Evolutionary conservation across 306 rosid species (phyloP).

Genomic region (Rosa lucieae): DNA sequence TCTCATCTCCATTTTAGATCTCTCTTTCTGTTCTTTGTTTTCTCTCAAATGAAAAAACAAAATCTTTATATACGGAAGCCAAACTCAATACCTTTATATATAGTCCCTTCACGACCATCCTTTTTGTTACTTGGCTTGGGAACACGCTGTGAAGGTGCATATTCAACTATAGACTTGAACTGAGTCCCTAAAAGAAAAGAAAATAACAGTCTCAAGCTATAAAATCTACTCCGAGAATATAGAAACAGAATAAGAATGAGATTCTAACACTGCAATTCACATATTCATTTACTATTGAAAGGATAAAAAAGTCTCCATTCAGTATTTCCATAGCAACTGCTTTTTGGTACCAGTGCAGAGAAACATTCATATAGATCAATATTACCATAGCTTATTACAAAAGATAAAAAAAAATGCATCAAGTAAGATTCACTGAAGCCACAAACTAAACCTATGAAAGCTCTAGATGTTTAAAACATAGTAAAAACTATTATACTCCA

Average conservation of each 20-base stretch:
- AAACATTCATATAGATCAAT: neutral
- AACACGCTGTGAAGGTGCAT: constrained; percentile 91
- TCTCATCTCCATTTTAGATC: neutral
- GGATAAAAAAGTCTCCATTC: neutral
- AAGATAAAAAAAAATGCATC: neutral
- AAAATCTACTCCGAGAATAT: neutral
- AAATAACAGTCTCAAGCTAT: constrained; percentile 5
- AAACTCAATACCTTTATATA: constrained; percentile 61
- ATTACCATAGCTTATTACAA: neutral
- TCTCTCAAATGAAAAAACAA: neutral
- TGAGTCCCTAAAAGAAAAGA: constrained; percentile 56
- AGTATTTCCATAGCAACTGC: neutral
- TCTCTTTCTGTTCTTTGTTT: neutral
- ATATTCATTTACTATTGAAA: neutral
- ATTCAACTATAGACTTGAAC: constrained; percentile 77
- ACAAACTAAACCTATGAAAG: neutral
- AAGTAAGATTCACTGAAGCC: constrained; percentile 1
- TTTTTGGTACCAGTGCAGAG: constrained; percentile 5
- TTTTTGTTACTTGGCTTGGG: constrained; percentile 54
- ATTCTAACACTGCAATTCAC: neutral
- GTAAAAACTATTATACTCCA: neutral
- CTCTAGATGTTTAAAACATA: neutral
- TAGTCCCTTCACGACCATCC: constrained; percentile 95
- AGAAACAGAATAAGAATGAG: neutral
- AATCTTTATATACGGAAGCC: neutral